Base-by-base conservation (phyloP, 1,284 basidiomycete genomes). In the Butyriboletus appendiculatus region DNA sequence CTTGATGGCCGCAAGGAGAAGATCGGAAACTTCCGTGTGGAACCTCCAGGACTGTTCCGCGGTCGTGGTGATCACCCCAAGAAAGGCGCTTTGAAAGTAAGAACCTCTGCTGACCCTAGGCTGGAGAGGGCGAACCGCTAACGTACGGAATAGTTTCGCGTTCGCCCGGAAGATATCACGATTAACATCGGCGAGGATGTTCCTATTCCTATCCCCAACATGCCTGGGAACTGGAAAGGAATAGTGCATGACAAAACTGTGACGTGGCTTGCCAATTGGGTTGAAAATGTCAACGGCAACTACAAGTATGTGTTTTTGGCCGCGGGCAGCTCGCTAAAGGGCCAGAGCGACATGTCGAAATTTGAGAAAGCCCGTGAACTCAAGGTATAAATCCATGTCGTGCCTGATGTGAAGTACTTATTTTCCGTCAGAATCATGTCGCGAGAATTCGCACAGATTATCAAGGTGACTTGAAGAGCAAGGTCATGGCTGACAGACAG, bases 41-140 rank as follows among this genome's bases (percentile, higher is more conserved):
- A 99, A 80, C 97, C 97, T 68, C 97, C 97, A 18, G 94, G 95
- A 40, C 78, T 99, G 41, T 99, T 99, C 77, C 82, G 96, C 73
- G 97, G 97, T 56, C 95, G 97, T 61, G 97, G 97, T 55, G 94
- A 98, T 65, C 97, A 99, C 74, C 97, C 97, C 1, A 96, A 92
- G 80, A 98, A 98, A 72, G 97, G 97, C 24, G 89, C 88, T 48
- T 80, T 98, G 58, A 99, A 99, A 82, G 93, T 94, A 64, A 63
- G 73, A 65, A 10, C 32, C 8, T 46, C 4, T n/a, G 16, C 16
- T 46, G 48, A 40, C 42, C 45, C 33, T 41, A 16, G 30, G 43
- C 40, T 50, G 16, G 50, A 12, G 15, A n/a, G 40, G 20, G 20
- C 24, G 43, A 42, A 42, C 16, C 52, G 44, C 52, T 66, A 35